Conservation (phyloP, 2,329 filamentous ascomycete genomes). For the Diaporthe destruens region DNA sequence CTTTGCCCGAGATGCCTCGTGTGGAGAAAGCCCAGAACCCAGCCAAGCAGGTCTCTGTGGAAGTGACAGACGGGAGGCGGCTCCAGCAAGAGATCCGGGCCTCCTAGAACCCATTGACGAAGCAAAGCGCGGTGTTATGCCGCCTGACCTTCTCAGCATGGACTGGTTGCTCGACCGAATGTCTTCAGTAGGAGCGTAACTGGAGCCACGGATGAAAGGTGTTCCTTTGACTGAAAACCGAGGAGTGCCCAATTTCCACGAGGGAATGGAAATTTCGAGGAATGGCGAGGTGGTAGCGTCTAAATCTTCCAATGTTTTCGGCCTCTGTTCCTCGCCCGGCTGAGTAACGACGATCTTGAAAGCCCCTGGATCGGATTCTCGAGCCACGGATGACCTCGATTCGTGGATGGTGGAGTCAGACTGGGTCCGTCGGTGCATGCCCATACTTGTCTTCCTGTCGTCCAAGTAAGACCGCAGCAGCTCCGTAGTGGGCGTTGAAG, state of each 20-base stretch:
- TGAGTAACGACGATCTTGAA: slow-evolving; percentile 87
- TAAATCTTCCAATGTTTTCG: slow-evolving; percentile 73
- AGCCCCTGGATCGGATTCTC: slow-evolving; percentile 72
- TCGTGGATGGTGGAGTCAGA: slow-evolving; percentile 85
- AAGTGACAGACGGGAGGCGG: slow-evolving; percentile 50
- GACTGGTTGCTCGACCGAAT: slow-evolving; percentile 73
- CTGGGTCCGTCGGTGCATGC: slow-evolving; percentile 71
- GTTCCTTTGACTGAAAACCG: slow-evolving; percentile 83
- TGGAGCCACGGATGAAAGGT: slow-evolving; percentile 83
- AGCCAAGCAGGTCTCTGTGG: slow-evolving; percentile 49
- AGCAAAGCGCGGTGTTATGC: slow-evolving; percentile 49
- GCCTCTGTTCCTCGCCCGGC: slow-evolving; percentile 69
- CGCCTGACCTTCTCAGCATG: slow-evolving; percentile 55
- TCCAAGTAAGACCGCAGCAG: slow-evolving; percentile 51
- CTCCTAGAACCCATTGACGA: slow-evolving; percentile 50
- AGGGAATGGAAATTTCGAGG: slow-evolving; percentile 83
- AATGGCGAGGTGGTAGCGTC: slow-evolving; percentile 61
- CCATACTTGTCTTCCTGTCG: slow-evolving; percentile 50
- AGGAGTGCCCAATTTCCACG: slow-evolving; percentile 85
- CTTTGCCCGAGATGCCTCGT: slow-evolving; percentile 55
- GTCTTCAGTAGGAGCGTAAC: slow-evolving; percentile 82
- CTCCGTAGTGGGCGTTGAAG: slow-evolving; percentile 53
- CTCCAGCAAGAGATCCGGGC: slow-evolving; percentile 55
- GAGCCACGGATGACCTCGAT: slow-evolving; percentile 56
- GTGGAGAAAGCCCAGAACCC: slow-evolving; percentile 56